Base-by-base conservation (phyloP, 2,329 filamentous ascomycete species). In the Diplodia scrobiculata region DNA sequence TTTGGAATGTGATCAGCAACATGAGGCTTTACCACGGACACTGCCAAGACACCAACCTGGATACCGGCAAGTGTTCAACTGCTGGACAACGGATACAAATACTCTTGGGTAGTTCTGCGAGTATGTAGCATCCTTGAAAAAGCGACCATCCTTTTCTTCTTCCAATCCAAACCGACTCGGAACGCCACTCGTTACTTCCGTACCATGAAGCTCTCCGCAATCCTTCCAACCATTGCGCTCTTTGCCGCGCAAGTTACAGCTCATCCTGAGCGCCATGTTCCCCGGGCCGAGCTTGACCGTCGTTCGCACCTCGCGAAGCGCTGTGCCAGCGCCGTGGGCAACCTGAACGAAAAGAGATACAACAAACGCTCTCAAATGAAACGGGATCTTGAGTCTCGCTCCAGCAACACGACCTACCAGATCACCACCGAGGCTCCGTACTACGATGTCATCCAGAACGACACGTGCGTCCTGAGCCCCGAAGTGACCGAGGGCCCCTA, bases 401-500 rank as follows among this genome's bases (percentile, higher is more conserved):
- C 59, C 1, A 47, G 59, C 27, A 62, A 63, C 45, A 66, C 67
- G 1, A 66, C 45, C n/a, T 60, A 65, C 11, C 65, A 65, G 50
- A 67, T 68, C 38, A 67, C 53, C 19, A 68, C 63, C 17, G 66
- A 69, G 32, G 53, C 58, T 10, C 67, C 67, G 3, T 67, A 67
- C 54, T 69, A 68, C 50, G 38, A 52, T 29, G 66, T 59, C 1
- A 65, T 69, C 29, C 65, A 69, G 52, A 69, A 69, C 52, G 67
- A 67, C 50, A 68, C 65, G 3, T 73, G 69, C 65, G 72, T 73
- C 27, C 68, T 76, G 5, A 54, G 69, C 5, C 71, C 72, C 1
- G 72, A 75, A 34, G 63, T 69, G 52, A 73, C 71, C 27, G 68
- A 71, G 52, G 72, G 70, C 2, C 69, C 71, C 1, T 75, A 70